A percentile compares a stretch with the other conserved stretches of the same genome.
phyloP scores from a whole-genome alignment of 78 protist genomes.

The Cavenderia fasciculata region DNA sequence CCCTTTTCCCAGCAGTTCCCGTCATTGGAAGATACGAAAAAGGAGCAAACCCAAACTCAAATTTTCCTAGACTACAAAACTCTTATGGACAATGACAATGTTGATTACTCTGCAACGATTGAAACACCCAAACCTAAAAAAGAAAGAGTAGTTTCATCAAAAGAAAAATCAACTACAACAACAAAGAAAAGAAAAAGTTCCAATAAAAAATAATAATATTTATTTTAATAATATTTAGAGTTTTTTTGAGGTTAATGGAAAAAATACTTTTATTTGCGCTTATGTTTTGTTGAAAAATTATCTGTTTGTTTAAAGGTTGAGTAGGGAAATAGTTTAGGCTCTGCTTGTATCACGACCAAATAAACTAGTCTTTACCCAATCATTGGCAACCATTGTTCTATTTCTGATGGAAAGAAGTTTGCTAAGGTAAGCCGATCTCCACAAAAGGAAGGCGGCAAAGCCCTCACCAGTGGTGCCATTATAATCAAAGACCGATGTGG shows the following conservation, averaged over 20 bases:
- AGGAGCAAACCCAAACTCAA: conserved; percentile 5
- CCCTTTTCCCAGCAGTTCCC: conserved; percentile 31
- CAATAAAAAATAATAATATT: no score
- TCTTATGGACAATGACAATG: conserved; percentile 40
- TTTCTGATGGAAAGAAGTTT: conserved; percentile 40
- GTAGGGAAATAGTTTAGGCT: no score
- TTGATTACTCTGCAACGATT: conserved; percentile 44
- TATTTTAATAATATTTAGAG: no score
- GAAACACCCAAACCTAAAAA: no score
- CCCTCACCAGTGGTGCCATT: conserved; percentile 38
- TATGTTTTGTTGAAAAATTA: no score
- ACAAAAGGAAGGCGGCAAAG: conserved; percentile 30
- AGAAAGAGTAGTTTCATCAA: no score
- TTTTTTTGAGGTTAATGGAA: no score
- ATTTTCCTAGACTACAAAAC: conserved; percentile 4
- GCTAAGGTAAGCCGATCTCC: conserved; percentile 50
- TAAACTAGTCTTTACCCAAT: conserved; percentile 55
- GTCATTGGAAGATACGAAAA: neutral
- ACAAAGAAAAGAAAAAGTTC: no score
- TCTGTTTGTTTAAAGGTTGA: no score
- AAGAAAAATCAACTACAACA: no score
- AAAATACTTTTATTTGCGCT: no score
- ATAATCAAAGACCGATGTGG: conserved; percentile 15
- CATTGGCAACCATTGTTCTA: conserved; percentile 36
- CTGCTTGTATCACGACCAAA: conserved; percentile 74